These are phyloP conservation scores for Ophiostoma tasmaniense DNA, from an alignment of 2,329 filamentous ascomycete species.

Conservation along the genomic window DNA sequence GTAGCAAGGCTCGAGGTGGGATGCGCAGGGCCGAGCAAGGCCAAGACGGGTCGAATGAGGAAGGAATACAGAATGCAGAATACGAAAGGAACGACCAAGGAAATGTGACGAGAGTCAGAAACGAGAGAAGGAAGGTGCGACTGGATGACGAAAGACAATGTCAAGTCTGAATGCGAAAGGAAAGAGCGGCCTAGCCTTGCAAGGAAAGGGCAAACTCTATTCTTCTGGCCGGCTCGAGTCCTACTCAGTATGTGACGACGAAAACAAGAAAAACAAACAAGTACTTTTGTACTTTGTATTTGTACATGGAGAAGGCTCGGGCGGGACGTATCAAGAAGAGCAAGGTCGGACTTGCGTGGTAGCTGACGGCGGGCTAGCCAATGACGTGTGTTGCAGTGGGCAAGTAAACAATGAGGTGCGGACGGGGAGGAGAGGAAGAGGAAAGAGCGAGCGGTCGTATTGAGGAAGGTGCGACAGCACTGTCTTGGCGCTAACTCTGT, in stretches of 20 bases:
- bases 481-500: neutral
- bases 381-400: conserved; percentile 15
- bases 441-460: neutral
- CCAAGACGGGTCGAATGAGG: neutral
- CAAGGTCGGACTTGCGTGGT: neutral
- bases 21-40: neutral
- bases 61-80: neutral
- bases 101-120: neutral
- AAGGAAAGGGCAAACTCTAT: neutral
- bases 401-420: conserved; percentile 24
- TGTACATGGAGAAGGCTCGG: neutral
- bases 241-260: neutral
- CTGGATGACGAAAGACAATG: neutral
- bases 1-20: neutral
- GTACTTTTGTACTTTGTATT: conserved; percentile 6
- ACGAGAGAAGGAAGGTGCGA: neutral
- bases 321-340: neutral
- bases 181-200: conserved; percentile 10
- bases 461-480: neutral
- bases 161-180: neutral
- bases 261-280: conserved; percentile 11
- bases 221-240: neutral
- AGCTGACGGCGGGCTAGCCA: conserved; percentile 13
- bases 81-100: neutral
- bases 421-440: neutral